Evolutionary conservation across 345 rosid genomes (phyloP), one percentile per base, ranked within the genome.

Genomic region (Pseudoturritis turrita): DNA sequence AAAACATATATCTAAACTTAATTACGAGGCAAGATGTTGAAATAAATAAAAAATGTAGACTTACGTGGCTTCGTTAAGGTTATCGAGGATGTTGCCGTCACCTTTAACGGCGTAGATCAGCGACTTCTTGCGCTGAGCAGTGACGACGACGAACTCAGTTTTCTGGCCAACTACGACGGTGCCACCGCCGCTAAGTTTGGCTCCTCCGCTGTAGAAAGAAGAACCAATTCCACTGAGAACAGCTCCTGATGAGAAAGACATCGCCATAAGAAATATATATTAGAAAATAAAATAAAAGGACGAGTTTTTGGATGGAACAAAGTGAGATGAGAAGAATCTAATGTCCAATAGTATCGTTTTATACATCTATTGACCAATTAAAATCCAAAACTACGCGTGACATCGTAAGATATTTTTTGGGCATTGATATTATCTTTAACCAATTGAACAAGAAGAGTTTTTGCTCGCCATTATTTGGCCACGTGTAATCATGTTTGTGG

Each of bases 221-320:
- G 74, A 57, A 58, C 19, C 18, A 39, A 70, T 57, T 2, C 74
- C 74, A 58, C 37, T 57, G 25, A 70, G 57, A 57, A 58, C 39
- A 33, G 65, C 74, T 45, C 74, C 65, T 46, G 74, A 70, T 46
- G 74, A 70, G 46, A 70, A 70, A n/a, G 65, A 70, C 65, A 70
- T 57, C 17, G 74, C 74, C 74, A 70, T 70, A 13, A 14, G 8
- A 39, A 2, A 9, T 0, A 12, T 45, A 14, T 23, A 10, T 63
- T 62, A 52, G 71, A 7, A 9, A 55, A 44, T 14, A 12, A 45
- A 8, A 19, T 54, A 9, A 15, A 41, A 43, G 53, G 54, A 31
- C 1, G 73, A 13, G 18, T 21, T 14, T n/a, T 19, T 1, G 54
- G 54, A 29, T 2, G 25, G 31, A 12, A 29, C 22, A 49, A 47